These are phyloP conservation scores for Psidium friedrichsthalianum DNA, from an alignment of 345 rosid genomes.

Conservation along the genomic window DNA sequence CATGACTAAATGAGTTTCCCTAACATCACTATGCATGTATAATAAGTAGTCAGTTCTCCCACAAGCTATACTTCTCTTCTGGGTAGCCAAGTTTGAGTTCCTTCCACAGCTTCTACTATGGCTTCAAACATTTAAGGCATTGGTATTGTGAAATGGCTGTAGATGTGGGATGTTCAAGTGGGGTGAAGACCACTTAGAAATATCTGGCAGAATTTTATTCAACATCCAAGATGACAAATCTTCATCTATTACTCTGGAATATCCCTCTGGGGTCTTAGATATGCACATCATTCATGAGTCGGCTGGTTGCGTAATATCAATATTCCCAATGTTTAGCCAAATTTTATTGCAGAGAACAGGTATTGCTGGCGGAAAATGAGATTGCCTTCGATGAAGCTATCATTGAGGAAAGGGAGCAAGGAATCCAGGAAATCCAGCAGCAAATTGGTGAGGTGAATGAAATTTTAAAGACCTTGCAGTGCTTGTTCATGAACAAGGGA, in stretches of 20 bases:
- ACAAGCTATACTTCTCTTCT: not conserved
- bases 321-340: not conserved
- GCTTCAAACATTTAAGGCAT: not conserved
- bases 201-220: not conserved
- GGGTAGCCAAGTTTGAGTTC: not conserved
- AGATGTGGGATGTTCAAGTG: not conserved
- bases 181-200: not conserved
- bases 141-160: not conserved
- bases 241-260: not conserved
- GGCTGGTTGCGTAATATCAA: not conserved
- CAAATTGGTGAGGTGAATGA: constrained; percentile 13
- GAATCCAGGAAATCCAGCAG: constrained; percentile 7
- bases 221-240: not conserved
- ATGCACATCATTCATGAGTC: not conserved
- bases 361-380: constrained; percentile 1
- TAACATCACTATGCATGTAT: not conserved
- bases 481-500: constrained; percentile 11
- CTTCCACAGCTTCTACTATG: not conserved
- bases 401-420: constrained; percentile 15
- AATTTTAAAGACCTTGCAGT: constrained; percentile 9
- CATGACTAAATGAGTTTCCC: not conserved
- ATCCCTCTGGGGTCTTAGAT: not conserved
- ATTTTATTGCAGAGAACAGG: constrained; percentile 35
- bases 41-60: not conserved
- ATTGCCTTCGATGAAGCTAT: constrained; percentile 9